Conservation (phyloP, 371 early-diverging fungal species). For the Syncephalastrum contaminatum region DNA sequence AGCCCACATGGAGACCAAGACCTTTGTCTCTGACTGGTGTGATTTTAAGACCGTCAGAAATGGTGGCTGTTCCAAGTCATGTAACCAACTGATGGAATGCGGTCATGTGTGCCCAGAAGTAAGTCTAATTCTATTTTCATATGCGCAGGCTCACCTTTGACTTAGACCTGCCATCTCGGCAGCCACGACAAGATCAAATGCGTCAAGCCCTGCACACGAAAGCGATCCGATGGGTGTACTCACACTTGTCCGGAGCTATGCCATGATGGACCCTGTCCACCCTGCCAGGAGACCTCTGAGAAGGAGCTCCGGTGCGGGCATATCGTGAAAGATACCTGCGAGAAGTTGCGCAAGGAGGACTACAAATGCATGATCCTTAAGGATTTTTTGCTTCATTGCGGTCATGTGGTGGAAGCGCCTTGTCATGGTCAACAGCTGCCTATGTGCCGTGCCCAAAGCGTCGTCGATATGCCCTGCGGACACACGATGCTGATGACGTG, state of each 20-base stretch:
- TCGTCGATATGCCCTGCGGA: conserved; percentile 10
- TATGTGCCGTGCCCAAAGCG: not conserved
- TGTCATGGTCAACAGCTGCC: not conserved
- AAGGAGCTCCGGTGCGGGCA: conserved; percentile 26
- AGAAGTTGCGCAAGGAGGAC: not conserved
- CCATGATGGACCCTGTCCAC: conserved; percentile 25
- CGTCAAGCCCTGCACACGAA: conserved; percentile 26
- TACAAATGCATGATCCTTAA: conserved; percentile 5
- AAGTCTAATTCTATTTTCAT: not conserved
- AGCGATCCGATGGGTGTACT: conserved; percentile 22
- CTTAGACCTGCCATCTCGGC: conserved; percentile 32
- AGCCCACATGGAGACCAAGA: conserved; percentile 10
- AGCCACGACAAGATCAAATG: conserved; percentile 26
- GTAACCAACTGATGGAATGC: conserved; percentile 29
- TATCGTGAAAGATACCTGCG: conserved; percentile 12
- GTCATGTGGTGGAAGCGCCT: conserved; percentile 15
- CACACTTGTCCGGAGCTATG: conserved; percentile 38
- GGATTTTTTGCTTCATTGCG: conserved; percentile 20
- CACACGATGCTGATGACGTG: not conserved
- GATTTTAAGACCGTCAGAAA: conserved; percentile 32
- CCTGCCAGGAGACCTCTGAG: conserved; percentile 17
- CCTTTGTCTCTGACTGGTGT: conserved; percentile 14
- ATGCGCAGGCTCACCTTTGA: too few species aligned
- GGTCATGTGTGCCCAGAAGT: conserved; percentile 43
- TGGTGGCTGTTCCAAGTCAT: conserved; percentile 35